Evolutionary conservation across 139 green algal genomes (phyloP).

Genomic region (Coelastrella sp.): DNA sequence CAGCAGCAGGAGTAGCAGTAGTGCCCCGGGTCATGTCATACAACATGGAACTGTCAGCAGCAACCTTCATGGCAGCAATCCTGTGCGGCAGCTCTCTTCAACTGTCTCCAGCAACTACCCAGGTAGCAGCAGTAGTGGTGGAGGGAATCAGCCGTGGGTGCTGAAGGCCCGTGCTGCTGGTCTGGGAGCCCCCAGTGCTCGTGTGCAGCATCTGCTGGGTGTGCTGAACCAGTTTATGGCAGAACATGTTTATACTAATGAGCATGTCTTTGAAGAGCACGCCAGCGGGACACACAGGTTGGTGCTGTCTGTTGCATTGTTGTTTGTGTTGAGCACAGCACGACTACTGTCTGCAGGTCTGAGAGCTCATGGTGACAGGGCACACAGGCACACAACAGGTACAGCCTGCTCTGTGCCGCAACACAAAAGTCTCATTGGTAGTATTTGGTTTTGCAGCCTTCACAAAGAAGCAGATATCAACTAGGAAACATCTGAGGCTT

Average conservation of each 20-base stretch:
- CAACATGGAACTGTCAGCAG: neutral
- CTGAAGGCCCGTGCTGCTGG: constrained; percentile 18
- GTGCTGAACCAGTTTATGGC: constrained; percentile 83
- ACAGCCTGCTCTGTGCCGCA: too few species aligned
- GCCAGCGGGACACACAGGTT: constrained; percentile 40
- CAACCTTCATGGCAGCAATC: neutral
- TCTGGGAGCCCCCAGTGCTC: constrained; percentile 33
- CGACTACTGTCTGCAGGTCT: too few species aligned
- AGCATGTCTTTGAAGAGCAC: constrained; percentile 66
- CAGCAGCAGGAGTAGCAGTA: constrained; percentile 7
- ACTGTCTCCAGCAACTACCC: neutral
- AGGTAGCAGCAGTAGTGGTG: neutral
- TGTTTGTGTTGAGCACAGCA: too few species aligned
- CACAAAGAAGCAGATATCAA: too few species aligned
- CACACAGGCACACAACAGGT: neutral
- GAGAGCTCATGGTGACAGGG: neutral
- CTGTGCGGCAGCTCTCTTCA: neutral
- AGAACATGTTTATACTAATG: constrained; percentile 81
- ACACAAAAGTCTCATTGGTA: too few species aligned
- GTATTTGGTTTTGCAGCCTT: too few species aligned
- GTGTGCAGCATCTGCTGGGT: constrained; percentile 58
- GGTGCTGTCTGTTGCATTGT: too few species aligned
- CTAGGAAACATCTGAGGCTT: too few species aligned
- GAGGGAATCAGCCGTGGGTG: neutral
- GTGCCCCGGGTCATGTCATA: neutral